A percentile compares a stretch with the other conserved stretches of the same genome.
Conservation (phyloP, 441 rosid genomes). For the Theobroma grandiflorum region DNA sequence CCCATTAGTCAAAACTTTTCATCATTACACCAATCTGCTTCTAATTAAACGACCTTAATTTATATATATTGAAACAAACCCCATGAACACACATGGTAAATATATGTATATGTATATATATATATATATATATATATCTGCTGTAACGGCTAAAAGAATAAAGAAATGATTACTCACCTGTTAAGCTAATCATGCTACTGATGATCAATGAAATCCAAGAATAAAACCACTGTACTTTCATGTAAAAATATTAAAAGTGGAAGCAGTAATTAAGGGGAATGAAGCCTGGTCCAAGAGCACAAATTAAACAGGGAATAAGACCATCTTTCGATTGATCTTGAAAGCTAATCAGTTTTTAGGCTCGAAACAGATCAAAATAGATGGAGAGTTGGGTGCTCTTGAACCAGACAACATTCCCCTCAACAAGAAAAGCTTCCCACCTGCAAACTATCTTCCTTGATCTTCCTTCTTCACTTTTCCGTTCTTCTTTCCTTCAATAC, state of each 20-base stretch:
- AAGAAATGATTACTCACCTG: neutral
- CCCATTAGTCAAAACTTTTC: slow-evolving; percentile 35
- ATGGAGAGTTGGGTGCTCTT: slow-evolving; percentile 24
- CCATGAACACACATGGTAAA: neutral
- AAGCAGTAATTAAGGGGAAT: slow-evolving; percentile 62
- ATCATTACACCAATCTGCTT: slow-evolving; percentile 53
- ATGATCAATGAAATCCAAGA: neutral
- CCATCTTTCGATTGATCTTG: neutral
- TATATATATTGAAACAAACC: slow-evolving; percentile 10
- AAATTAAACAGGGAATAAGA: neutral
- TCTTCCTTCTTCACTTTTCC: neutral
- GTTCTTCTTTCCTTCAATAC: neutral
- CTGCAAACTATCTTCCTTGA: neutral
- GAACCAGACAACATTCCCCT: slow-evolving; percentile 62
- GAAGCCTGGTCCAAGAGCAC: slow-evolving; percentile 70
- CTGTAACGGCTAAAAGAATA: neutral
- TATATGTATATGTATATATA: neutral
- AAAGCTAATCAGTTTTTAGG: neutral
- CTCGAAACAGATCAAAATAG: neutral
- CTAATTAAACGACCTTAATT: slow-evolving; percentile 23
- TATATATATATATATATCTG: neutral
- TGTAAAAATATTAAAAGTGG: slow-evolving; percentile 7
- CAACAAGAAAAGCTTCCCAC: slow-evolving; percentile 43
- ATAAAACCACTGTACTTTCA: too few species aligned
- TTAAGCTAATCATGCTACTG: neutral